Evolutionary conservation across 768 basidiomycete species (phyloP).

Genomic region (Lyophyllum semitale): DNA sequence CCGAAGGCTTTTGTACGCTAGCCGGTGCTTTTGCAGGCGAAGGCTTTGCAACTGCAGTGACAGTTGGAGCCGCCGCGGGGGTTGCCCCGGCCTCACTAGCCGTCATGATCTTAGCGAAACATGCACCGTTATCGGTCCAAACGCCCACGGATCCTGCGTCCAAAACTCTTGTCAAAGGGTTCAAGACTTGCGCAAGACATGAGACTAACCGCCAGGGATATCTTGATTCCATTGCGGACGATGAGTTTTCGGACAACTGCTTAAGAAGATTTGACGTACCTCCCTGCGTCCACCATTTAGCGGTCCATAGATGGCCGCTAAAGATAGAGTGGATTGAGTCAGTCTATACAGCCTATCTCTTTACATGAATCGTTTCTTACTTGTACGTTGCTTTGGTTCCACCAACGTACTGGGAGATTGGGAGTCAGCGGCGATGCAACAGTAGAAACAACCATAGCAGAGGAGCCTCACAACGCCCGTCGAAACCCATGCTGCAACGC

Average conservation of each 20-base stretch:
- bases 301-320: conserved; percentile 14
- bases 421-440: neutral
- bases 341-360: neutral
- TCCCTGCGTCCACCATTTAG: conserved; percentile 14
- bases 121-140: conserved; percentile 12
- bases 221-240: neutral
- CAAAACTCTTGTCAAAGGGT: neutral
- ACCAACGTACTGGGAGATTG: neutral
- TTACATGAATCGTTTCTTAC: neutral
- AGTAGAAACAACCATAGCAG: neutral
- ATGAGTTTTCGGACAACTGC: conserved; percentile 5
- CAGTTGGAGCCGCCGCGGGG: too few relatives aligned
- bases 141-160: conserved; percentile 1
- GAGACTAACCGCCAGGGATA: neutral
- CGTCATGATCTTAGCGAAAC: neutral
- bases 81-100: neutral
- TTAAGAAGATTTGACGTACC: neutral
- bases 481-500: neutral
- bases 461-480: neutral
- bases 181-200: neutral
- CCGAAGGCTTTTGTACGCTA: neutral
- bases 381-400: conserved; percentile 3
- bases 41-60: neutral
- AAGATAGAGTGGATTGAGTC: neutral
- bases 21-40: neutral